phyloP scores from a whole-genome alignment of 2,329 filamentous ascomycete genomes.

The Aspergillus candidus region DNA sequence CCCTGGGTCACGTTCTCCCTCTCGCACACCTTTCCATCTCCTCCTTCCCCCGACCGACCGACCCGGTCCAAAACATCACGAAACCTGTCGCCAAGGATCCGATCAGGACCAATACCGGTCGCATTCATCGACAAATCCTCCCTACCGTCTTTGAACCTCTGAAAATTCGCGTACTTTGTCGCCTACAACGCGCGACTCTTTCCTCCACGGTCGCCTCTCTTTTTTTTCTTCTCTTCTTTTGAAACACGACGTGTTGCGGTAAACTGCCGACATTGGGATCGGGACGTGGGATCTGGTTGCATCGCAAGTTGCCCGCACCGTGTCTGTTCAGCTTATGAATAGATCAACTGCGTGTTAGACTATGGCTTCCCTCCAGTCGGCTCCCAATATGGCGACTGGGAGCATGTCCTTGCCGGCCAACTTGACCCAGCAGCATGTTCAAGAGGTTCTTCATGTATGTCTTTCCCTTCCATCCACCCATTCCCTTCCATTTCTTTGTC shows the following conservation, averaged over 20 bases:
- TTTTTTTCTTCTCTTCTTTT: slow-evolving; percentile 16
- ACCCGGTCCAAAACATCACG: slow-evolving; percentile 25
- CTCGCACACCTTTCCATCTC: background rate
- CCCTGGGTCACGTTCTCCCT: slow-evolving; percentile 12
- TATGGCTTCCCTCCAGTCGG: slow-evolving; percentile 77
- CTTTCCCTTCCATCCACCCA: background rate
- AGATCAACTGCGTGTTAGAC: slow-evolving; percentile 30
- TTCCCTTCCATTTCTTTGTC: slow-evolving; percentile 1
- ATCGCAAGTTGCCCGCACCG: slow-evolving; percentile 11
- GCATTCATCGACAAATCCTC: slow-evolving; percentile 20
- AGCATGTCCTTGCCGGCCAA: slow-evolving; percentile 58
- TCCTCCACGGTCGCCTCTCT: slow-evolving; percentile 11
- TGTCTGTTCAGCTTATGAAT: slow-evolving; percentile 25
- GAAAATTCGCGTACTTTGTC: slow-evolving; percentile 17
- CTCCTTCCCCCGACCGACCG: background rate
- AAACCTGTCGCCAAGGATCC: slow-evolving; percentile 30
- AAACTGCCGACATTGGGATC: too few relatives aligned
- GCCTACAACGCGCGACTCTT: slow-evolving; percentile 20
- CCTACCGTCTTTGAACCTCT: slow-evolving; percentile 16
- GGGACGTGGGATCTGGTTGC: slow-evolving; percentile 15
- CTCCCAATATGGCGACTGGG: slow-evolving; percentile 62
- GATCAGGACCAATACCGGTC: slow-evolving; percentile 19
- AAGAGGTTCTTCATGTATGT: slow-evolving; percentile 58
- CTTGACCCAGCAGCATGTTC: slow-evolving; percentile 69
- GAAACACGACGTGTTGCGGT: slow-evolving; percentile 8